Evolutionary conservation across 2,329 filamentous ascomycete species (phyloP).

Genomic region (Fusarium fujikuroi): DNA sequence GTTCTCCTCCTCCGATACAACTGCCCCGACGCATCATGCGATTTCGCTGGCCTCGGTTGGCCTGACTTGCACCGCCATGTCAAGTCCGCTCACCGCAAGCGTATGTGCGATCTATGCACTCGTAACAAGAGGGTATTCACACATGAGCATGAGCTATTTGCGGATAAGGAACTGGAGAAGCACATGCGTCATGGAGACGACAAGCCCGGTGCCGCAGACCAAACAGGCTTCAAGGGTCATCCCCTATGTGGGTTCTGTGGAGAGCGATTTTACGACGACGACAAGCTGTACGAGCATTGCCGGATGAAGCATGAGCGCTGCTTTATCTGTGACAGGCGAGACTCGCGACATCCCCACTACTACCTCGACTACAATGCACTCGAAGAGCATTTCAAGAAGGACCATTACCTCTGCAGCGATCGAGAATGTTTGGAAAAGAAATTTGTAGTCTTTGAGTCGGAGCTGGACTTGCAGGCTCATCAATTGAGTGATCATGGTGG

Average conservation of each 20-base stretch:
- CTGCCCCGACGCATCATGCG: constrained; percentile 83
- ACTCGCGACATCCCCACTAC: constrained; percentile 83
- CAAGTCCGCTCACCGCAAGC: constrained; percentile 81
- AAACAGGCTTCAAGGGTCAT: constrained; percentile 96
- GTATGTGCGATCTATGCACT: constrained; percentile 91
- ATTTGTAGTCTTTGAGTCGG: constrained; percentile 94
- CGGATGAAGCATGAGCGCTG: constrained; percentile 94
- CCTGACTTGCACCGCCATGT: constrained; percentile 77
- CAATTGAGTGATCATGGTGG: constrained; percentile 87
- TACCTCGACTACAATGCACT: constrained; percentile 89
- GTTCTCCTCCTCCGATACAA: constrained; percentile 91
- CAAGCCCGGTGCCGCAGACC: constrained; percentile 86
- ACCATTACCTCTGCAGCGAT: constrained; percentile 88
- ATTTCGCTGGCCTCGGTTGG: constrained; percentile 80
- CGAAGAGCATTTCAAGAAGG: constrained; percentile 85
- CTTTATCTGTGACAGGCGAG: constrained; percentile 85
- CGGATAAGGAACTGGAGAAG: constrained; percentile 79
- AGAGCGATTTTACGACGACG: constrained; percentile 92
- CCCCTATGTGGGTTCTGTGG: constrained; percentile 94
- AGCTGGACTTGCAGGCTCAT: constrained; percentile 95
- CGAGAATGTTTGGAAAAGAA: constrained; percentile 94
- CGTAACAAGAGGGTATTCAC: constrained; percentile 98
- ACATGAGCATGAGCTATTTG: constrained; percentile 95
- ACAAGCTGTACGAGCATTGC: constrained; percentile 94
- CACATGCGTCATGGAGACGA: constrained; percentile 95